Evolutionary conservation across 2,329 filamentous ascomycete genomes (phyloP).

Genomic region (Ophiobolus disseminans): DNA sequence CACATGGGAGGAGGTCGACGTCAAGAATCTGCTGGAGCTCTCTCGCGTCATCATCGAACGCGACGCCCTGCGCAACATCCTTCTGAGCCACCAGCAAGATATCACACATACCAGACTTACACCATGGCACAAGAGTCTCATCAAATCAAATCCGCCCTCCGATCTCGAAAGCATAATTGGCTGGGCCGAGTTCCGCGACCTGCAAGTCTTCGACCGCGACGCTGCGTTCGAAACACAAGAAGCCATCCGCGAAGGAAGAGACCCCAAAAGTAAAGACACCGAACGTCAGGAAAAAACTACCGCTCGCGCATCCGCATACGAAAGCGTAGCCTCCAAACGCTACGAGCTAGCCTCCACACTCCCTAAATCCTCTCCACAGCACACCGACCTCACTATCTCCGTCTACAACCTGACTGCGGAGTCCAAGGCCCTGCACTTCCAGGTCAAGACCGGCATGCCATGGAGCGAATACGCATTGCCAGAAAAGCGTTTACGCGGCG

Average conservation of each 20-base stretch:
- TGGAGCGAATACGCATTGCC: constrained; percentile 21
- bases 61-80: constrained; percentile 75
- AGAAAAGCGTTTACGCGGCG: too few species aligned
- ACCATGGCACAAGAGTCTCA: constrained; percentile 30
- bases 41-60: constrained; percentile 88
- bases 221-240: too few species aligned
- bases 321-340: constrained; percentile 30
- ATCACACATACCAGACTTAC: constrained; percentile 30
- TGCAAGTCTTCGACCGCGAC: too few species aligned
- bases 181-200: constrained; percentile 37
- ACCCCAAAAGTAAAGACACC: too few species aligned
- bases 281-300: constrained; percentile 31
- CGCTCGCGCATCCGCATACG: constrained; percentile 33
- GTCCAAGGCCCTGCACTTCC: constrained; percentile 33
- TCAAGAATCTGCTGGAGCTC: constrained; percentile 90
- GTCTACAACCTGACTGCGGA: constrained; percentile 40
- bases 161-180: constrained; percentile 34
- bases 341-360: constrained; percentile 31
- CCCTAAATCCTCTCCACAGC: constrained; percentile 23
- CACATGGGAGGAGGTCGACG: constrained; percentile 81
- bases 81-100: constrained; percentile 53
- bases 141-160: constrained; percentile 23
- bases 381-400: constrained; percentile 27
- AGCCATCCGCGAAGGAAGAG: constrained; percentile 20
- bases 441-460: constrained; percentile 24